These are phyloP conservation scores for Cladophialophora yegresii DNA, from an alignment of 2,329 filamentous ascomycete genomes.

Conservation along the genomic window DNA sequence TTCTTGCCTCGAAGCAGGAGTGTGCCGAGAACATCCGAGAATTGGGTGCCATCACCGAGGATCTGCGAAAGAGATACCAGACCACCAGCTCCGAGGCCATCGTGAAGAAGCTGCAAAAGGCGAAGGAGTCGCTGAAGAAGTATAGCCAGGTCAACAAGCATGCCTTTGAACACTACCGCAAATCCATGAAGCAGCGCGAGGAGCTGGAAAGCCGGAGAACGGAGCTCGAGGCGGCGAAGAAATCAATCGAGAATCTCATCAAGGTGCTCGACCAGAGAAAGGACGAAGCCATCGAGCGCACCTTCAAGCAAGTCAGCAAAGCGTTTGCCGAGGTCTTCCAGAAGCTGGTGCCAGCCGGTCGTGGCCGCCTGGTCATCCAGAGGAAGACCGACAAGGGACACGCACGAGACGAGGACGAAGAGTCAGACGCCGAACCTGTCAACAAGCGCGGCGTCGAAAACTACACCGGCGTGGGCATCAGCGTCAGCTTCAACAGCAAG, in stretches of 20 bases:
- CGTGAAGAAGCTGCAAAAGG: conserved; percentile 75
- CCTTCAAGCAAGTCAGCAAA: conserved; percentile 94
- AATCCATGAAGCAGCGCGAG: conserved; percentile 89
- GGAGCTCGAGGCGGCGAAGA: conserved; percentile 83
- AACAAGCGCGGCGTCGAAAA: conserved; percentile 73
- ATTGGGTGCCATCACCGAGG: conserved; percentile 87
- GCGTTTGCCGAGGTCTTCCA: conserved; percentile 94
- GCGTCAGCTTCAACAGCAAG: conserved; percentile 97
- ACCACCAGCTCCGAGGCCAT: conserved; percentile 77
- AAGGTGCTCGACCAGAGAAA: conserved; percentile 91
- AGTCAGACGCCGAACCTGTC: conserved; percentile 62
- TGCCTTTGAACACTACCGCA: conserved; percentile 98
- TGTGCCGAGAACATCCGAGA: conserved; percentile 88
- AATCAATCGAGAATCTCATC: conserved; percentile 88
- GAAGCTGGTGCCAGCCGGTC: conserved; percentile 89
- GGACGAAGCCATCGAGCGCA: conserved; percentile 96
- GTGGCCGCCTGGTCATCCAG: conserved; percentile 89
- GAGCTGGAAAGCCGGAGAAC: conserved; percentile 78
- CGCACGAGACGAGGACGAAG: conserved; percentile 63
- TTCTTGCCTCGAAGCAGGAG: conserved; percentile 75
- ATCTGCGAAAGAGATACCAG: conserved; percentile 88
- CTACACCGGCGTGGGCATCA: conserved; percentile 94
- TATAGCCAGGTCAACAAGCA: conserved; percentile 91
- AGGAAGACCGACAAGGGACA: conserved; percentile 74
- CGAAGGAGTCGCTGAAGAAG: conserved; percentile 90